Evolutionary conservation across 805 yeast genomes (phyloP).

Genomic region (Saccharomycopsis sp.): DNA sequence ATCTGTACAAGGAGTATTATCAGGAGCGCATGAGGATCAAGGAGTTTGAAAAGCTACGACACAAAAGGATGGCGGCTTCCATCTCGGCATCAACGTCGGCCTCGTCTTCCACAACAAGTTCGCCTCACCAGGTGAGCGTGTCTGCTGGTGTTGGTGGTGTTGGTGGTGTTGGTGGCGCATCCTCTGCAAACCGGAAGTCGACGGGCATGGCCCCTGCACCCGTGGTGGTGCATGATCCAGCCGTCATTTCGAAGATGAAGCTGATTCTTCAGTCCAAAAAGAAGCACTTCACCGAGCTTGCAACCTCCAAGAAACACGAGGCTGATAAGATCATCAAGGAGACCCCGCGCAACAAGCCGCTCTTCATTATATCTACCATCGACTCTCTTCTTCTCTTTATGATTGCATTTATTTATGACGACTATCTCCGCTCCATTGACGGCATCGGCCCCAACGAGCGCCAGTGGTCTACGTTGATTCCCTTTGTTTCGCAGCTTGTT

Average conservation of each 20-base stretch:
- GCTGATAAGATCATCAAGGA: constrained; percentile 14
- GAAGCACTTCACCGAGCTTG: constrained; percentile 7
- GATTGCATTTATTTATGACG: constrained; percentile 19
- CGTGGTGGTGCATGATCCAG: too few species aligned
- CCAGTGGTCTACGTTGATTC: constrained; percentile 16
- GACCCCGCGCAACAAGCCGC: background rate
- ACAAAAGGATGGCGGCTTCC: too few species aligned
- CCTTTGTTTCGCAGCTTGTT: constrained; percentile 13
- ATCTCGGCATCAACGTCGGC: too few species aligned
- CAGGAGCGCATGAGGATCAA: too few species aligned
- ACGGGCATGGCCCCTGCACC: too few species aligned
- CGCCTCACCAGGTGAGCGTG: too few species aligned
- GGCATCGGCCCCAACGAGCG: constrained; percentile 9
- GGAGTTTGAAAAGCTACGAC: too few species aligned
- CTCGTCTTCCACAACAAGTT: too few species aligned
- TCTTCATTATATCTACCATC: constrained; percentile 2
- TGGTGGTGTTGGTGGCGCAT: too few species aligned
- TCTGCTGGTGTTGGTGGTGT: too few species aligned
- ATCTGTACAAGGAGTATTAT: too few species aligned
- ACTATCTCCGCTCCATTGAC: constrained; percentile 7
- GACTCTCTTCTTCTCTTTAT: constrained; percentile 14
- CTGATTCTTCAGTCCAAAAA: constrained; percentile 2
- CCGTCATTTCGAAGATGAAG: constrained; percentile 2
- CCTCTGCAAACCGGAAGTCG: too few species aligned
- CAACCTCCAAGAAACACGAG: constrained; percentile 12